Base-by-base conservation (phyloP, 2,329 filamentous ascomycete species). In the Neonectria ditissima region DNA sequence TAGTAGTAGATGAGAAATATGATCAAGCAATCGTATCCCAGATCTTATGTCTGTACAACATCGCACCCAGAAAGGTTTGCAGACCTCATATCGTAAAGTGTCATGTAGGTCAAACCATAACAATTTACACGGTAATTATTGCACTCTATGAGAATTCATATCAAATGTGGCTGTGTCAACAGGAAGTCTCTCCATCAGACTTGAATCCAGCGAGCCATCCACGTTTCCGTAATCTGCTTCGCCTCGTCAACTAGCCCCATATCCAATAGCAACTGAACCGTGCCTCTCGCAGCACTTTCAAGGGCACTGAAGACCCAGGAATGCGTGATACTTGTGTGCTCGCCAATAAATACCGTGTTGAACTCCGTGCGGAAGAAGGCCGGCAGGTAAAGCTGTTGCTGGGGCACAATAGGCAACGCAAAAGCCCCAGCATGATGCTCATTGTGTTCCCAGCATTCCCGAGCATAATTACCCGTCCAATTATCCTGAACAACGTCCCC, bases 241-340 rank as follows among this genome's bases (percentile, higher is more conserved):
- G 87, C 87, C 75, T 89, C 87, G 73, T 89, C 87, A 1, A 89
- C 86, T 30, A 89, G 70, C 0, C 87, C 87, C 73, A 88, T 59
- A 34, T 83, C 81, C 48, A 86, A 73, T 69, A 89, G 70, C 62
- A 89, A 59, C 71, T 89, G 87, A 1, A 82, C 80, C 0, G 84
- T 85, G 0, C 86, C 87, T 1, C 86, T 77, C 0, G 87, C 83
- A 0, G 85, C 86, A 28, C 81, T 84, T 69, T 89, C 86, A 2
- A 89, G 75, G 0, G 86, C 86, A 32, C 69, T 73, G 18, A 74
- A 74, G 5, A 74, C 84, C 85, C 85, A 88, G 0, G 86, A 85
- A 73, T 89, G 87, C 1, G 87, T 89, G 71, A 86, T 87, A 26
- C 80, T 83, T 0, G 86, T 72, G 0, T 69, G 66, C 26, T 77